Base-by-base conservation (phyloP, 106 monocot genomes). In the Dioscorea dumetorum region DNA sequence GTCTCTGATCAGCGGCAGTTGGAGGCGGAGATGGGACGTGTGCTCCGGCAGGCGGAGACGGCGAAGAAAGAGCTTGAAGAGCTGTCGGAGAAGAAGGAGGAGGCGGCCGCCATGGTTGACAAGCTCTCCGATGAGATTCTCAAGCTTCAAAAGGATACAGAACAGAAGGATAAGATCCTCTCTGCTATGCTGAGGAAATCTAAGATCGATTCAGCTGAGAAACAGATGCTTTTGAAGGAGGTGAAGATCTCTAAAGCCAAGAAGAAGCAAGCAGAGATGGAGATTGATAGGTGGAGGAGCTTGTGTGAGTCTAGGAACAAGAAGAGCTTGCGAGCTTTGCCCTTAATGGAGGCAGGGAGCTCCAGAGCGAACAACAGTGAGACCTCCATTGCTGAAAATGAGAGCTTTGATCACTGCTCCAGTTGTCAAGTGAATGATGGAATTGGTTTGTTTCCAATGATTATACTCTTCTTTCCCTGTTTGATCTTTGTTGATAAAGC, bases 101-200 rank as follows among this genome's bases (percentile, higher is more conserved):
- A 78, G 34, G 83, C 79, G 0, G 23, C 33, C 0, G 65, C 66
- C 9, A 65, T 68, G 73, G 75, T 73, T 17, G 73, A 86, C 61
- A 76, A 80, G 66, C 73, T 94, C 4, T 78, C 78, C 16, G 74
- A 50, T n/a, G 83, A 91, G 70, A 59, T 78, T 2, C 62, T 17
- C 49, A 78, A 52, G 60, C 61, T 90, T 61, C 70, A 57, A 33
- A 77, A 74, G 58, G 92, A 89, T 56, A 60, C 69, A 0, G 90
- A 89, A 59, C 92, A 90, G 71, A 99, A 99, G 78, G 97, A 88
- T 22, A 92, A 83, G 74, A 83, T 99, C 1, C 69, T 99, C 23
- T 92, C 92, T 0, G 97, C 95, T 18, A 75, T 91, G 86, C 66
- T 92, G 73, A 76, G 91, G 72, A 97, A 91, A 62, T 86, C 90